Percentiles rank a stretch among this genome's conserved stretches.
phyloP scores from a whole-genome alignment of 805 yeast genomes.

The Yarrowia divulgata region DNA sequence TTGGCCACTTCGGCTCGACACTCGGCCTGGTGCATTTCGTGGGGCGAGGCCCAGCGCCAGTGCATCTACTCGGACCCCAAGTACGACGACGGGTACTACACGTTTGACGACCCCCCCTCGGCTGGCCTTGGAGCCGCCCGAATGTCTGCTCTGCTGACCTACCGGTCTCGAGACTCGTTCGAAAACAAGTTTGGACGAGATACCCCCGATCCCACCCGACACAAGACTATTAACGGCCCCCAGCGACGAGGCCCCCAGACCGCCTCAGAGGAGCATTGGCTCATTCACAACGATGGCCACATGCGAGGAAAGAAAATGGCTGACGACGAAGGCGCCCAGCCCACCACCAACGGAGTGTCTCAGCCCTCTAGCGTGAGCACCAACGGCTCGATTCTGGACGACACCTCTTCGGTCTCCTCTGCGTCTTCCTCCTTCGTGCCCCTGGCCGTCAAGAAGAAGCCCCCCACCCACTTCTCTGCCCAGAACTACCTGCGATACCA shows the following conservation, averaged over 20 bases:
- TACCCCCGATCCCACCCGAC: slow-evolving; percentile 59
- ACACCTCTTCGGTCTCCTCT: slow-evolving; percentile 41
- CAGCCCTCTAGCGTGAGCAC: slow-evolving; percentile 22
- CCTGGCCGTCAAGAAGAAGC: slow-evolving; percentile 43
- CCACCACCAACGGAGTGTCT: not conserved
- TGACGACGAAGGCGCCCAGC: slow-evolving; percentile 16
- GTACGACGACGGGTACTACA: slow-evolving; percentile 88
- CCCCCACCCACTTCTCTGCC: slow-evolving; percentile 82
- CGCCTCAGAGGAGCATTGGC: slow-evolving; percentile 76
- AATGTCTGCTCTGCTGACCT: slow-evolving; percentile 94
- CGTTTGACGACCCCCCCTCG: slow-evolving; percentile 77
- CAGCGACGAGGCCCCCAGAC: slow-evolving; percentile 50
- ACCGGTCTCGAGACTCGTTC: slow-evolving; percentile 89
- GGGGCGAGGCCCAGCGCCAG: slow-evolving; percentile 99
- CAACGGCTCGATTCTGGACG: slow-evolving; percentile 32
- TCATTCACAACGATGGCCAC: slow-evolving; percentile 87
- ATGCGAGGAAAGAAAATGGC: slow-evolving; percentile 47
- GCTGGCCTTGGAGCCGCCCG: slow-evolving; percentile 94
- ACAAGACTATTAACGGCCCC: slow-evolving; percentile 47
- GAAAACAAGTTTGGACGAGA: slow-evolving; percentile 92
- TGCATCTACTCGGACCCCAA: slow-evolving; percentile 94
- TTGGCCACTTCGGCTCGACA: slow-evolving; percentile 94
- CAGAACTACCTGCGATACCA: slow-evolving; percentile 95
- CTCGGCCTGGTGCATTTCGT: slow-evolving; percentile 98
- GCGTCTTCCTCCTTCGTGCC: slow-evolving; percentile 20